These are phyloP conservation scores for Calophaca sinica DNA, from an alignment of 306 rosid genomes.

Conservation along the genomic window DNA sequence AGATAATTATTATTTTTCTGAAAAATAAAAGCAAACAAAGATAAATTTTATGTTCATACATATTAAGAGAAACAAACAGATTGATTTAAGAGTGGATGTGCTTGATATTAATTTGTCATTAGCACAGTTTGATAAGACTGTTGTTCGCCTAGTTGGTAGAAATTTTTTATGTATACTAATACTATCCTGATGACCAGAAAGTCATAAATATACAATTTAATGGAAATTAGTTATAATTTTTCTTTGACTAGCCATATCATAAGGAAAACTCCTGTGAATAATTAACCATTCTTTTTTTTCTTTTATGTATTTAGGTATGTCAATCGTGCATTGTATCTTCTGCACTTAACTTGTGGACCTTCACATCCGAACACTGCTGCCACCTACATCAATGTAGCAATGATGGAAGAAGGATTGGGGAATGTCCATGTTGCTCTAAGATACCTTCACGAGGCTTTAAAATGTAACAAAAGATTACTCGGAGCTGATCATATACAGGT, in stretches of 20 bases:
- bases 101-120: too few relatives aligned
- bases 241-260: slow-evolving; percentile 22
- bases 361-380: slow-evolving; percentile 99
- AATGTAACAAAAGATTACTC: slow-evolving; percentile 94
- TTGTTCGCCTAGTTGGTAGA: too few relatives aligned
- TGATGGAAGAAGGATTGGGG: slow-evolving; percentile 99
- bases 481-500: slow-evolving; percentile 99
- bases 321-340: slow-evolving; percentile 91
- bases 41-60: too few relatives aligned
- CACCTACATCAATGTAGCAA: slow-evolving; percentile 95
- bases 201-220: not conserved
- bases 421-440: slow-evolving; percentile 96
- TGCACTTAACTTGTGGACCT: slow-evolving; percentile 97
- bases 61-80: too few relatives aligned
- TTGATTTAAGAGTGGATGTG: too few relatives aligned
- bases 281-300: slow-evolving; percentile 22
- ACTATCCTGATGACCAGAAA: not conserved
- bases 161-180: too few relatives aligned
- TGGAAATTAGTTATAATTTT: not conserved
- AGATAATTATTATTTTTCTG: too few relatives aligned
- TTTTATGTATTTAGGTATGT: slow-evolving; percentile 70
- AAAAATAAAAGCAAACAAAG: too few relatives aligned
- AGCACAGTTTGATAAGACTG: too few relatives aligned
- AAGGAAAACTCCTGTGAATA: not conserved
- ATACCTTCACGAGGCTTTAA: slow-evolving; percentile 96